Base-by-base conservation (phyloP, 352 stramenopile genomes). In the Globisporangium cystogenes region DNA sequence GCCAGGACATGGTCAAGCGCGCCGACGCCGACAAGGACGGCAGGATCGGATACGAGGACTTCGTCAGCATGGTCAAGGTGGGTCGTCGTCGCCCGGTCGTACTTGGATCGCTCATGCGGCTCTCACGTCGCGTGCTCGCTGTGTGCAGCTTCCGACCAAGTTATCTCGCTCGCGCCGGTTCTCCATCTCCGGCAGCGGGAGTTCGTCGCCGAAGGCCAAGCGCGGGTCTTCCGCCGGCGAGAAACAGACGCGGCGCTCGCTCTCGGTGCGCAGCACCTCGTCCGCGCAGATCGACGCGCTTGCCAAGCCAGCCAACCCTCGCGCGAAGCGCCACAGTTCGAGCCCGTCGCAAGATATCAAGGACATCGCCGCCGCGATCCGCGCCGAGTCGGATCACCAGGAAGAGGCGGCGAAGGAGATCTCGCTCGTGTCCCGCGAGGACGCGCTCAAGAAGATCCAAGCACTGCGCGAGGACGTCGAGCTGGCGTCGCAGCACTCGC, bases 21-120 rank as follows among this genome's bases (percentile, higher is more conserved):
- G 69, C 68, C 0, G 80, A 91, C 35, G 51, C 48, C 1, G 77
- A 89, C 64, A 73, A 76, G 35, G 80, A 91, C 39, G 80, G 80
- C 51, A 84, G 82, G 48, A 67, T 89, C 21, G 75, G 77, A 24
- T 87, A 82, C 26, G 65, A 84, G 2, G 80, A 91, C 56, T 91
- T 89, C 51, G 62, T 62, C 35, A 86, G 84, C 27, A 77, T 91
- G 64, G 68, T 90, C 57, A 82, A 78, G 55, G 54, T 67, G 29
- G 14, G 12, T 15, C 12, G 3, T 16, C 12, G 3, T 29, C 33
- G 11, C 2, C 33, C 10, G 31, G 31, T 36, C 31, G 4, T 11
- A 10, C 14, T 39, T 12, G 33, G 3, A 8, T 16, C 33, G 16
- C 33, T 39, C 33, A 18, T 24, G 16, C 20, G 10, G 7, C 12